Evolutionary conservation across 129 eudicot species (phyloP).

Genomic region (Silybum marianum): DNA sequence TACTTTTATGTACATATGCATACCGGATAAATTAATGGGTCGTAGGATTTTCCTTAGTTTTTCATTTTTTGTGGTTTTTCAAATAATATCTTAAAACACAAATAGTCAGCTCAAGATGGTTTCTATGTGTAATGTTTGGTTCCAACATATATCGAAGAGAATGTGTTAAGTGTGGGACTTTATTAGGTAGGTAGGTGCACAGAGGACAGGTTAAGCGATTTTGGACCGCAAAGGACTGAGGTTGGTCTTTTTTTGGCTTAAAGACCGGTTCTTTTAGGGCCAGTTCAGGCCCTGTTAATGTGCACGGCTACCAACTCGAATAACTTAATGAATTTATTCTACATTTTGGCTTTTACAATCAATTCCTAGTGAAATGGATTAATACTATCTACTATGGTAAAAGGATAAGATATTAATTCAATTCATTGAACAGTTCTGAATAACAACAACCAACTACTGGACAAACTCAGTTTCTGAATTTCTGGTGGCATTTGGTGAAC

Average conservation of each 20-base stretch:
- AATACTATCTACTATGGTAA: slow-evolving; percentile 13
- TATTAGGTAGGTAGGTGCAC: neutral
- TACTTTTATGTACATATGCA: neutral
- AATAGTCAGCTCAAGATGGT: slow-evolving; percentile 21
- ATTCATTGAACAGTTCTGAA: slow-evolving; percentile 23
- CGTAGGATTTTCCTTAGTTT: neutral
- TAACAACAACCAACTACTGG: slow-evolving; percentile 27
- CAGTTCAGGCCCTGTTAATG: neutral
- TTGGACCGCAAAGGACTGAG: neutral
- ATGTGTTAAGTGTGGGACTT: neutral
- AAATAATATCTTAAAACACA: slow-evolving; percentile 13
- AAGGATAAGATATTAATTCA: slow-evolving; percentile 14
- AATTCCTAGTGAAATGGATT: slow-evolving; percentile 7
- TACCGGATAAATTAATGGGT: neutral
- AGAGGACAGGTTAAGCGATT: too few relatives aligned
- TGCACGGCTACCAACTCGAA: neutral
- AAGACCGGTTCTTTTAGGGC: neutral
- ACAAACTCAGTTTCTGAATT: slow-evolving; percentile 30
- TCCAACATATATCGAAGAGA: neutral
- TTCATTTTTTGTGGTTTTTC: neutral
- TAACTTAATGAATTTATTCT: slow-evolving; percentile 10
- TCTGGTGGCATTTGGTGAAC: slow-evolving; percentile 35
- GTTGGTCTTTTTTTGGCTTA: neutral
- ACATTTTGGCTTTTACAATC: neutral
- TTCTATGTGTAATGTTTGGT: slow-evolving; percentile 12